Evolutionary conservation across 1,139 yeast species (phyloP), one percentile per base, ranked within the genome.

Genomic region (Pichia sp.): DNA sequence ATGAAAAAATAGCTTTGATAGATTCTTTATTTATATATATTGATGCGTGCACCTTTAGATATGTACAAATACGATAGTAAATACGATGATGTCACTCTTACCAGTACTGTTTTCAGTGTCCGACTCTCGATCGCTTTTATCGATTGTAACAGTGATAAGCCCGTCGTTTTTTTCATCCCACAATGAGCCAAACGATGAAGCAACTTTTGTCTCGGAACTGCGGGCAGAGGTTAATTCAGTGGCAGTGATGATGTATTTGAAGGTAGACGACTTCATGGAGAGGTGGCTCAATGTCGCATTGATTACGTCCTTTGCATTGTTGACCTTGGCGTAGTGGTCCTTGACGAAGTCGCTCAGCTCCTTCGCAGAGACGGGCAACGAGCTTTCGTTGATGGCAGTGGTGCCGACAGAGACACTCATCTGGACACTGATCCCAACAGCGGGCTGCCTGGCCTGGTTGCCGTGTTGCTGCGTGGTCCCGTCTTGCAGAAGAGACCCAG

Each of bases 131-230:
- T 42, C 36, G 24, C 36, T 40, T 9, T n/a, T n/a, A 12, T 49
- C 38, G 9, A 45, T 36, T 21, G 40, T 52, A 24, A 60, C 45
- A 32, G 55, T 59, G n/a, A 61, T 51, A 14, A 55, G 38, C 5
- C 71, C 72, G 46, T 68, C 73, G 31, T 56, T 62, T 18, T 56
- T 50, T 19, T 52, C 48, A 44, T 67, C 63, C 71, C 71, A 67
- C 15, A 60, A 48, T 1, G 69, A 59, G 11, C 71, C 71, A 30
- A 66, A 50, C 7, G 55, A 42, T 28, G 59, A 55, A 2, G 55
- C 46, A 21, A 67, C 46, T n/a, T 48, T 42, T 15, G 50, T 43
- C 21, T 53, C 50, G 3, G 47, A 12, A 4, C n/a, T 7, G 7
- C 17, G 14, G 10, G 25, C 20, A 7, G 34, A 31, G 7, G 20